Percentiles rank a stretch among this genome's conserved stretches.
Evolutionary conservation across 75 land plant species (phyloP).

Genomic region (Pinus tabuliformis): DNA sequence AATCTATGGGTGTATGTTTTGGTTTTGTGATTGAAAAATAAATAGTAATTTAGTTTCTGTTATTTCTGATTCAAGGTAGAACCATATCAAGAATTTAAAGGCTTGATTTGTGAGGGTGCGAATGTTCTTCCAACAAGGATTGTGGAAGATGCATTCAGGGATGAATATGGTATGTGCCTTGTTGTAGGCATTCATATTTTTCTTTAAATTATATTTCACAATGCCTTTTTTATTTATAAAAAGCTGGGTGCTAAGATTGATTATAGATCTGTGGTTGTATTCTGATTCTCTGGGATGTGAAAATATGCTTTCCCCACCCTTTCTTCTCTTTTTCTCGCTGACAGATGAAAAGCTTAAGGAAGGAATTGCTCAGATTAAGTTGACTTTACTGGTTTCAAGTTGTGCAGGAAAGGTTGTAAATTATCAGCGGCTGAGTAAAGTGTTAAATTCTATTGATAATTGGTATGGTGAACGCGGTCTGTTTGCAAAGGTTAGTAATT

Average conservation of each 20-base stretch:
- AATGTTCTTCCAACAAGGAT: slow-evolving; percentile 95
- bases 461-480: slow-evolving; percentile 95
- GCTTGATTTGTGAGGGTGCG: slow-evolving; percentile 96
- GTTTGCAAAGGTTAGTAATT: slow-evolving; percentile 67
- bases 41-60: neutral
- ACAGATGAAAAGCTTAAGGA: neutral
- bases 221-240: neutral
- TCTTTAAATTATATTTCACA: neutral
- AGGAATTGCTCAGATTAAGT: slow-evolving; percentile 3
- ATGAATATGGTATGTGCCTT: slow-evolving; percentile 83
- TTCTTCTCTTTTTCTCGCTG: neutral
- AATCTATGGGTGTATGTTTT: neutral
- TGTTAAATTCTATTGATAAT: slow-evolving; percentile 80
- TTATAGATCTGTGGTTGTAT: neutral
- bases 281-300: neutral
- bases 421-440: slow-evolving; percentile 75
- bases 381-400: slow-evolving; percentile 41
- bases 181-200: neutral
- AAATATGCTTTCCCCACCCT: neutral
- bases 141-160: slow-evolving; percentile 84
- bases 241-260: neutral
- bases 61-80: slow-evolving; percentile 72
- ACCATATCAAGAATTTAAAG: slow-evolving; percentile 96
- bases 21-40: neutral
- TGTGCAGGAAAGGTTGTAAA: slow-evolving; percentile 96